phyloP scores from a whole-genome alignment of 2,329 filamentous ascomycete species.

The Polychaeton citri region DNA sequence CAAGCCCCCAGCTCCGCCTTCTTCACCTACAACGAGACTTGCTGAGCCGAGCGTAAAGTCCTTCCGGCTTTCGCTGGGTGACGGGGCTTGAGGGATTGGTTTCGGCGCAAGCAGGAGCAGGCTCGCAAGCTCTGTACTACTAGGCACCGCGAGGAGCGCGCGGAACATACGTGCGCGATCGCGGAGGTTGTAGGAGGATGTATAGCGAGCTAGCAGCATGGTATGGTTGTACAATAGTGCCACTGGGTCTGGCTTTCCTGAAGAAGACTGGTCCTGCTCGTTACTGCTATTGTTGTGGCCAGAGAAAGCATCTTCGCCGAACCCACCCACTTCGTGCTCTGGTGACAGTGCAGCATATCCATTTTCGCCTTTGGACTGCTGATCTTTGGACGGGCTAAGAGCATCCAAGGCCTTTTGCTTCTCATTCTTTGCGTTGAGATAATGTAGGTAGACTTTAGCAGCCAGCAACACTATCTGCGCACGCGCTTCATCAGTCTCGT shows the following conservation, averaged over 20 bases:
- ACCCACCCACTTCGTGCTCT: conserved; percentile 12
- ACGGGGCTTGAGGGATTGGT: conserved; percentile 79
- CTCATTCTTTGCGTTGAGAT: conserved; percentile 51
- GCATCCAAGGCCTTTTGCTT: conserved; percentile 20
- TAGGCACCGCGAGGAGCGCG: conserved; percentile 62
- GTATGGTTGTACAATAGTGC: conserved; percentile 73
- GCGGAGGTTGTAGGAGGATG: conserved; percentile 86
- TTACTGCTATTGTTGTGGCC: conserved; percentile 7
- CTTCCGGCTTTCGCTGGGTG: conserved; percentile 71
- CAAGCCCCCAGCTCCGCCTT: conserved; percentile 54
- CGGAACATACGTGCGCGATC: conserved; percentile 84
- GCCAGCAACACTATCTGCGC: conserved; percentile 83
- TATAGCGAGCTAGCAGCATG: conserved; percentile 75
- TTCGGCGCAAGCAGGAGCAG: conserved; percentile 88
- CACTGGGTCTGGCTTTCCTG: conserved; percentile 47
- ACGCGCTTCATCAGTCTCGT: conserved; percentile 75
- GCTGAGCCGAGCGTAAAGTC: conserved; percentile 71
- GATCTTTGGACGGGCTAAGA: conserved; percentile 5
- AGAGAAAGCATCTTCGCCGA: conserved; percentile 9
- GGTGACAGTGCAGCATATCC: conserved; percentile 3
- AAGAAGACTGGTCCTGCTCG: conserved; percentile 2
- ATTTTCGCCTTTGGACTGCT: conserved; percentile 11
- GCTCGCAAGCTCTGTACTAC: conserved; percentile 68
- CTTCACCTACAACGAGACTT: conserved; percentile 70
- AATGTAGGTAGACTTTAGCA: conserved; percentile 91